Conservation (phyloP, 2,329 filamentous ascomycete genomes). For the Trichoderma hamatum region DNA sequence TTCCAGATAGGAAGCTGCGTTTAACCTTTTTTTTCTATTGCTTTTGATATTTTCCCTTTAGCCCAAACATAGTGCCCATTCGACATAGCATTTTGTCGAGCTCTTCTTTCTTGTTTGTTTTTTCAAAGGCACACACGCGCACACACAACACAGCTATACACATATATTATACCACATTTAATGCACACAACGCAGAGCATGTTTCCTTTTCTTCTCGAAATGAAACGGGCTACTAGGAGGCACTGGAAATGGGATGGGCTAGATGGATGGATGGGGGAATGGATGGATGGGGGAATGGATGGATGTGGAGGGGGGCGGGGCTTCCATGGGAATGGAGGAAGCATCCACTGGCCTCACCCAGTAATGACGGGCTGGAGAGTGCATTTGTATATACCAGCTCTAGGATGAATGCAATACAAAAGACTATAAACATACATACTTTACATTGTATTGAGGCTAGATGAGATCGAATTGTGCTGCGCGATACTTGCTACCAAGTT, state of each 20-base stretch:
- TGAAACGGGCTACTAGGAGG: constrained; percentile 20
- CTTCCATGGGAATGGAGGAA: constrained; percentile 2
- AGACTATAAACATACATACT: not conserved
- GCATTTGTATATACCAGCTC: constrained; percentile 34
- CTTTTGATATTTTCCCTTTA: not conserved
- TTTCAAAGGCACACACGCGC: not conserved
- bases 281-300: constrained; percentile 17
- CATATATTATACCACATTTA: constrained; percentile 26
- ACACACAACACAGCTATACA: not conserved
- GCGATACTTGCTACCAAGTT: not conserved
- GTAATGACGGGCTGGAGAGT: constrained; percentile 20
- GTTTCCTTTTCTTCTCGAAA: constrained; percentile 19
- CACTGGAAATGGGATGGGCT: constrained; percentile 14
- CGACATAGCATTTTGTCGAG: constrained; percentile 14
- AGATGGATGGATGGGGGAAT: constrained; percentile 11
- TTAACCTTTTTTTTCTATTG: not conserved
- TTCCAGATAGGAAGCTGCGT: constrained; percentile 20
- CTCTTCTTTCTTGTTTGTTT: not conserved
- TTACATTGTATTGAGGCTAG: no score
- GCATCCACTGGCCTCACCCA: constrained; percentile 19
- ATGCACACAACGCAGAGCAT: constrained; percentile 28
- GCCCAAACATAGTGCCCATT: constrained; percentile 1
- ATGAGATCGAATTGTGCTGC: not conserved
- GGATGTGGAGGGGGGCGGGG: not conserved
- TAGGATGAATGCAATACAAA: constrained; percentile 31